Conservation (phyloP, 2,329 filamentous ascomycete species). For the Fonsecaea multimorphosa region DNA sequence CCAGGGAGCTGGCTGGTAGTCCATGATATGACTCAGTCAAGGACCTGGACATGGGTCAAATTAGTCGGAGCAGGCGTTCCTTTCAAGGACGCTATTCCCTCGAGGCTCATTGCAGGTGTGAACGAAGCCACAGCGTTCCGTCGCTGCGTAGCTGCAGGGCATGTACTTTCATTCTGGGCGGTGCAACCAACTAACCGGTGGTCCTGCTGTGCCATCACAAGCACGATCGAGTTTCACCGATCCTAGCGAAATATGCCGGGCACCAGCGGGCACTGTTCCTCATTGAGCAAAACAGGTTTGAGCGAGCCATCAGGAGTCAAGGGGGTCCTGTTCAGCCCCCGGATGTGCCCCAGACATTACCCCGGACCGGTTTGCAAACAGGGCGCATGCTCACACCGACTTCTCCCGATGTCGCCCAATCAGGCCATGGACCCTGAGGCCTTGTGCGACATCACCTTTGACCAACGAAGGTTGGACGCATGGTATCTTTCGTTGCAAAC, state of each 20-base stretch:
- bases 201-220: not conserved
- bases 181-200: not conserved
- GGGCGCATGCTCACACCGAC: slow-evolving; percentile 7
- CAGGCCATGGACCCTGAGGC: not conserved
- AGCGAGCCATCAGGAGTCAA: not conserved
- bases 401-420: slow-evolving; percentile 13
- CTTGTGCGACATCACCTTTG: not conserved
- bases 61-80: not conserved
- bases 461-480: slow-evolving; percentile 3
- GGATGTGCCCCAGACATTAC: slow-evolving; percentile 4
- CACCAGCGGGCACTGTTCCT: not conserved
- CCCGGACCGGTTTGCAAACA: not conserved
- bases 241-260: not conserved
- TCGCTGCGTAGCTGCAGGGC: not conserved
- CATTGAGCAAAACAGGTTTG: not conserved
- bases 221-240: slow-evolving; percentile 1
- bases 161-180: not conserved
- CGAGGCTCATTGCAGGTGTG: not conserved
- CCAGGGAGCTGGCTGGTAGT: not conserved
- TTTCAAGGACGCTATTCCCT: not conserved
- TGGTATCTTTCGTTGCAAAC: slow-evolving; percentile 7
- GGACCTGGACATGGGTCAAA: not conserved
- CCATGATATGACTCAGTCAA: not conserved
- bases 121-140: not conserved
- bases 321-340: not conserved